Evolutionary conservation across 2,329 filamentous ascomycete genomes (phyloP).

Genomic region (Diaporthe amygdali): DNA sequence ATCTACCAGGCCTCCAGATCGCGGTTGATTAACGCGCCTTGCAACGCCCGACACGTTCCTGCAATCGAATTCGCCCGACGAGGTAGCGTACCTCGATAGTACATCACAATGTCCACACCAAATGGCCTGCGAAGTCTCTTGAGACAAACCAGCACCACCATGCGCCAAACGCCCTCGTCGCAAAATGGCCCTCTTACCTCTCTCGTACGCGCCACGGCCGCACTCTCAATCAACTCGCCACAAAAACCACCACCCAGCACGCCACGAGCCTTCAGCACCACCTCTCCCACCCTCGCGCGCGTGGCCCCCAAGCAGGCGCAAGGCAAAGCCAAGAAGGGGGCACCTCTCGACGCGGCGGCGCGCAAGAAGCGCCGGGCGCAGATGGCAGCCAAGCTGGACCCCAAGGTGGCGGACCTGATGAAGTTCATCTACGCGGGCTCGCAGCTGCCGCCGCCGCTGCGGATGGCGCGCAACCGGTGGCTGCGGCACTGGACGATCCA

Average conservation of each 20-base stretch:
- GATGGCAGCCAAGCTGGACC: conserved; percentile 31
- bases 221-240: background rate
- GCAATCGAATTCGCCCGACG: background rate
- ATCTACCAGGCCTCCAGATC: background rate
- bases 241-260: background rate
- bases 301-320: conserved; percentile 56
- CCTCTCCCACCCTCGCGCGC: conserved; percentile 29
- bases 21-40: background rate
- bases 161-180: background rate
- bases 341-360: conserved; percentile 9
- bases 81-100: background rate
- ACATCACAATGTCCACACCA: background rate
- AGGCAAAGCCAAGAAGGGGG: conserved; percentile 46
- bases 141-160: background rate
- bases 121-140: conserved; percentile 19
- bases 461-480: conserved; percentile 84
- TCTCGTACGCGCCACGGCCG: background rate
- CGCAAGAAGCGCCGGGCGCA: conserved; percentile 26
- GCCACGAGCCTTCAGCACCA: conserved; percentile 21
- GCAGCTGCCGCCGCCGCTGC: conserved; percentile 67
- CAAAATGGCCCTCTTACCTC: background rate
- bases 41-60: background rate
- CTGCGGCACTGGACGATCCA: conserved; percentile 99
- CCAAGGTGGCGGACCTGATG: conserved; percentile 39
- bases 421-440: conserved; percentile 37